Base-by-base conservation (phyloP, 305 asterid species). In the Solanum hybrid region DNA sequence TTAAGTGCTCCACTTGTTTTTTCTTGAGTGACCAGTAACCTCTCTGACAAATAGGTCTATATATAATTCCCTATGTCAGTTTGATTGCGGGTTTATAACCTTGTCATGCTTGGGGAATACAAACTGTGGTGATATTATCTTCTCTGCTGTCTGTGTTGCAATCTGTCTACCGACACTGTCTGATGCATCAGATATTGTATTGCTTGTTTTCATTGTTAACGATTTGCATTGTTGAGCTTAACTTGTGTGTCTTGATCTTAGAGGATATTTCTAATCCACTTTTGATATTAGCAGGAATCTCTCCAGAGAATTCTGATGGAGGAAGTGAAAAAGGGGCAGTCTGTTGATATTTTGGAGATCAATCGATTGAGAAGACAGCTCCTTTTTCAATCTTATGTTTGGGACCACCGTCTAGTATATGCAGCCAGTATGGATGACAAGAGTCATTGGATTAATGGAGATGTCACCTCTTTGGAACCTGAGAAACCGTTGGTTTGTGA, bases 331-430 rank as follows among this genome's bases (percentile, higher is more conserved):
- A 93, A 90, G 35, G 98, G 96, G 84, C 97, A 94, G 90, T 96
- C 97, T 11, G 87, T 96, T 88, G 99, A 97, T 92, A 94, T 96
- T 90, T 94, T 97, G 64, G 99, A 97, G 92, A 94, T 97, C 91
- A 97, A 96, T 94, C 95, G 92, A 79, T 93, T 97, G 89, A 94
- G 97, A 46, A 94, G 98, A 82, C 98, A 97, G 89, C 92, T 97
- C 76, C 87, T 97, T 57, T 92, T 97, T 90, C 99, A 96, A 94
- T 97, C 98, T 46, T 97, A 94, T 89, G 90, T 95, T 92, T 97
- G 99, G 99, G 99, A 97, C 92, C 97, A 91, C 87, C 97, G 96
- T 61, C 95, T 97, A 92, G 92, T 95, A 91, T 90, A 93, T 78
- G 95, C 96, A 46, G 94, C 96, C 81, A 93, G 92, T 93, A 86